These are phyloP conservation scores for Pelargonium nanum DNA, from an alignment of 345 rosid species.

Conservation along the genomic window DNA sequence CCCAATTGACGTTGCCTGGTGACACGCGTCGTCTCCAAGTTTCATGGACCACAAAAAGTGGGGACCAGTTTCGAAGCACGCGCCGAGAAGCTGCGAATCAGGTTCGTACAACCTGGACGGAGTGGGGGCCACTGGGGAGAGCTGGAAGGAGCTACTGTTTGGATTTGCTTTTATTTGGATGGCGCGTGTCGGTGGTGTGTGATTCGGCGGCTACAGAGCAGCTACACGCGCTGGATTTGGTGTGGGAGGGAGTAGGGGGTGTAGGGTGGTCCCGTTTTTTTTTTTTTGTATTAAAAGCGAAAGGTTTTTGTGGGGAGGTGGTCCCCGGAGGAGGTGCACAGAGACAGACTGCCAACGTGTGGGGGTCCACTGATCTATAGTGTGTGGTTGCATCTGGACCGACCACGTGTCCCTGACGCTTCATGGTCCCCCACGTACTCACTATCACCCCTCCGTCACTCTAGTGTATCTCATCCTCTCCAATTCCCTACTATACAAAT, in stretches of 20 bases:
- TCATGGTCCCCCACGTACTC: neutral
- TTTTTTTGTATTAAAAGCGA: too few species aligned
- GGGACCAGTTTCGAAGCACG: neutral
- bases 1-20: neutral
- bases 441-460: too few species aligned
- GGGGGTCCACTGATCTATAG: neutral
- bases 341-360: neutral
- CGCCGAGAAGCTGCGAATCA: neutral
- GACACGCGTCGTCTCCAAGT: neutral
- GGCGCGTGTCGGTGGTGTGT: neutral
- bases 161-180: neutral
- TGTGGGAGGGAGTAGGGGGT: neutral
- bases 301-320: neutral
- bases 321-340: neutral
- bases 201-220: neutral
- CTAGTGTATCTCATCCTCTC: too few species aligned
- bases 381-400: neutral
- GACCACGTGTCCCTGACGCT: neutral
- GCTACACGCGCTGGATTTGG: neutral
- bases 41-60: slow-evolving; percentile 1
- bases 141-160: too few species aligned
- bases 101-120: neutral
- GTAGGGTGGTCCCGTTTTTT: neutral
- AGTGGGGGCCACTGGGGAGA: neutral
- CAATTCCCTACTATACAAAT: too few species aligned